Evolutionary conservation across 2,329 filamentous ascomycete genomes (phyloP).

Genomic region (Alternaria sp.): DNA sequence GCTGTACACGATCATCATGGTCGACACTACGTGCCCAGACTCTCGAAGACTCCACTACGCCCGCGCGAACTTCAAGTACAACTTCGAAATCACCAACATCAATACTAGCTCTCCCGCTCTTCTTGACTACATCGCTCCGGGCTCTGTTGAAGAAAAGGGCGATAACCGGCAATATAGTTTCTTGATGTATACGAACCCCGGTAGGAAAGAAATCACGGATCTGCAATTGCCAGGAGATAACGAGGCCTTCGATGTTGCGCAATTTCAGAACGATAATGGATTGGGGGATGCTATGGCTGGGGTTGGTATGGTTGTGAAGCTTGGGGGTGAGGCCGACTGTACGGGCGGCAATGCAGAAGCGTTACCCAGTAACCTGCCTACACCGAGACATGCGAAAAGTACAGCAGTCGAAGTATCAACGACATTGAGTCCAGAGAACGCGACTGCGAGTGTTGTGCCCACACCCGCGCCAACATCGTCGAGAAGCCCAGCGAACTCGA

Average conservation of each 20-base stretch:
- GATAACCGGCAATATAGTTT: slow-evolving; percentile 44
- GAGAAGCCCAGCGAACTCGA: neutral
- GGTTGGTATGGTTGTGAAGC: slow-evolving; percentile 45
- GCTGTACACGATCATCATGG: slow-evolving; percentile 41
- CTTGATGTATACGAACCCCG: slow-evolving; percentile 43
- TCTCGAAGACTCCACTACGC: slow-evolving; percentile 42
- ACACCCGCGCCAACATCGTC: neutral
- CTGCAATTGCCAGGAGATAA: slow-evolving; percentile 38
- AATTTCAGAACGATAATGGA: slow-evolving; percentile 44
- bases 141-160: slow-evolving; percentile 41
- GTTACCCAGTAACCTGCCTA: slow-evolving; percentile 14
- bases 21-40: slow-evolving; percentile 45
- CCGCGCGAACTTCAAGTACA: slow-evolving; percentile 43
- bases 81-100: slow-evolving; percentile 38
- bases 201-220: slow-evolving; percentile 25
- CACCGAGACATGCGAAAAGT: slow-evolving; percentile 9
- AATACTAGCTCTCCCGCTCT: slow-evolving; percentile 24
- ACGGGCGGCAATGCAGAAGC: slow-evolving; percentile 15
- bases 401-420: neutral
- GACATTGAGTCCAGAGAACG: neutral
- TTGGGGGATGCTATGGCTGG: slow-evolving; percentile 39
- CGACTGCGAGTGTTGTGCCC: neutral
- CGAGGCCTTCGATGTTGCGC: slow-evolving; percentile 36
- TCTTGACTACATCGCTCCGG: slow-evolving; percentile 42
- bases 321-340: slow-evolving; percentile 37